Percentiles rank a stretch among this genome's conserved stretches.
phyloP scores from a whole-genome alignment of 768 basidiomycete species.

The Leccinum subtestaceum region DNA sequence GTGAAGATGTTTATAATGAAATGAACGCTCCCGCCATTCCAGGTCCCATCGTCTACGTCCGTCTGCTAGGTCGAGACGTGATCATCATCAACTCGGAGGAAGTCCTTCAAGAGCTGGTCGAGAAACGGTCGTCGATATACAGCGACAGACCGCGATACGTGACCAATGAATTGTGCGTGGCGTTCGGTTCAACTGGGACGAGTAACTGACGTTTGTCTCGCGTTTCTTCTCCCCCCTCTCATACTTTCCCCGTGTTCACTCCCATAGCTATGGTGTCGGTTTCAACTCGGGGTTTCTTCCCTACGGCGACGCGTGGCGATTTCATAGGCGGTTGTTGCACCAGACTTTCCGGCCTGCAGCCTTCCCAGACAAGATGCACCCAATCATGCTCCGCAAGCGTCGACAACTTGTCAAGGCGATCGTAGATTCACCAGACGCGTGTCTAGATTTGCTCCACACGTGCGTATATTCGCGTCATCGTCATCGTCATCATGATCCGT shows the following conservation, averaged over 20 bases:
- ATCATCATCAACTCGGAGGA: slow-evolving; percentile 15
- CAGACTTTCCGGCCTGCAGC: slow-evolving; percentile 10
- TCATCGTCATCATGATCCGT: background rate
- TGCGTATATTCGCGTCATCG: background rate
- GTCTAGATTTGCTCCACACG: slow-evolving; percentile 6
- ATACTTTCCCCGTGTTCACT: background rate
- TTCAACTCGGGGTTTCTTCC: slow-evolving; percentile 11
- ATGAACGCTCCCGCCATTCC: background rate
- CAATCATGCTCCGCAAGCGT: slow-evolving; percentile 9
- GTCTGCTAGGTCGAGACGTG: slow-evolving; percentile 1
- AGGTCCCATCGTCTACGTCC: slow-evolving; percentile 4
- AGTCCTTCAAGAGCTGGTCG: slow-evolving; percentile 11
- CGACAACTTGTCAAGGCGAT: slow-evolving; percentile 6
- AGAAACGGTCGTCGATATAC: slow-evolving; percentile 16
- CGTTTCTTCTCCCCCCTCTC: background rate
- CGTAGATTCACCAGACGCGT: background rate
- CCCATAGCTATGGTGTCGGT: slow-evolving; percentile 10
- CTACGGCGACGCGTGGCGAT: background rate
- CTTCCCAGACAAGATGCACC: slow-evolving; percentile 2
- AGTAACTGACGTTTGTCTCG: background rate
- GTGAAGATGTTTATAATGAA: background rate
- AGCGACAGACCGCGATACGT: slow-evolving; percentile 12
- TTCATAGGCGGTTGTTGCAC: slow-evolving; percentile 16
- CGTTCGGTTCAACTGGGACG: background rate
- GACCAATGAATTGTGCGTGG: slow-evolving; percentile 10